Conservation (phyloP, 202 grass and related monocot species). For the Carex arenaria region DNA sequence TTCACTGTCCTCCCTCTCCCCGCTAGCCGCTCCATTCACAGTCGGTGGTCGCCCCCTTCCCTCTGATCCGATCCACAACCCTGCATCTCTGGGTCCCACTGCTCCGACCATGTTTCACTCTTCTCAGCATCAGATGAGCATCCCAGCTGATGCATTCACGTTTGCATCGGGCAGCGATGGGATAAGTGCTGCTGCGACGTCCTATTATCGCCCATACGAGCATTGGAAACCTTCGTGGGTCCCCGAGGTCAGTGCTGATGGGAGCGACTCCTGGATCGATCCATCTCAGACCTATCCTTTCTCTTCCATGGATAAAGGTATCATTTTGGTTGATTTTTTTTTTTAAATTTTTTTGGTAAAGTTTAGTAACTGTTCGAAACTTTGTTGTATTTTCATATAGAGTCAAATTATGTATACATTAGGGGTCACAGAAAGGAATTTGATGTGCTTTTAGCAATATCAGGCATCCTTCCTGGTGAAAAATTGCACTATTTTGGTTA, state of each 20-base stretch:
- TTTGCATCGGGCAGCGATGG: background rate
- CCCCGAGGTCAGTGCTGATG: conserved; percentile 21
- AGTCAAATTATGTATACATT: background rate
- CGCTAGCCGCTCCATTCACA: conserved; percentile 36
- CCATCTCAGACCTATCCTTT: conserved; percentile 36
- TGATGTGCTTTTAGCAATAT: background rate
- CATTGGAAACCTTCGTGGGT: conserved; percentile 2
- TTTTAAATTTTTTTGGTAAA: background rate
- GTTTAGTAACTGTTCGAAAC: background rate
- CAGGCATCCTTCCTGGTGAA: background rate
- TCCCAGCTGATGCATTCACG: background rate
- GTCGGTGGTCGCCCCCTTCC: conserved; percentile 7
- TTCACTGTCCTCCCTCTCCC: conserved; percentile 31
- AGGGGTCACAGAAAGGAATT: background rate
- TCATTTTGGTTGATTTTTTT: background rate
- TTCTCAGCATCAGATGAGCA: background rate
- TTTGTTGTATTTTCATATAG: background rate
- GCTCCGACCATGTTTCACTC: conserved; percentile 38
- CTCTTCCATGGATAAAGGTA: conserved; percentile 18
- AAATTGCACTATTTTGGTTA: background rate
- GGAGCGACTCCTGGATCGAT: conserved; percentile 42
- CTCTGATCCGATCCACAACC: conserved; percentile 31
- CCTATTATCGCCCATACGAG: conserved; percentile 4
- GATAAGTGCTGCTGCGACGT: background rate
- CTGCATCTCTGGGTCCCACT: conserved; percentile 31